phyloP scores from a whole-genome alignment of 148 eudicot species.

The Rhododendron henanense region DNA sequence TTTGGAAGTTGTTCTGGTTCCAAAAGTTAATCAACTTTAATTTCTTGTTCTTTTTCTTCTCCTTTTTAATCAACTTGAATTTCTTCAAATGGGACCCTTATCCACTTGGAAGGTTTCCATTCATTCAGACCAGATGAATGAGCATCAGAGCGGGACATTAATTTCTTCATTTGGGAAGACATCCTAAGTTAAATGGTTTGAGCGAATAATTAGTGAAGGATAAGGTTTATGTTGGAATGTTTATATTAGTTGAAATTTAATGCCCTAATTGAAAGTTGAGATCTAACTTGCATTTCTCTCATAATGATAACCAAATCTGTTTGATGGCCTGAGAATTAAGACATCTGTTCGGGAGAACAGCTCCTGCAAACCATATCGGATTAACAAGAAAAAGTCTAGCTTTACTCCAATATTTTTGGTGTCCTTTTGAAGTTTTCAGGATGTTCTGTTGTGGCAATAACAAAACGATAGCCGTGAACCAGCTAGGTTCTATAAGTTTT shows the following conservation, averaged over 20 bases:
- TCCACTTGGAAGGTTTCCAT: slow-evolving; percentile 5
- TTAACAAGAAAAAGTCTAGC: neutral
- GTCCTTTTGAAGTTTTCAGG: neutral
- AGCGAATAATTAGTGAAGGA: neutral
- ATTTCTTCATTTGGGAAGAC: neutral
- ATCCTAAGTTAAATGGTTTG: neutral
- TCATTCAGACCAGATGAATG: neutral
- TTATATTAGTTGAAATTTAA: neutral
- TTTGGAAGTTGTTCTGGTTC: slow-evolving; percentile 10
- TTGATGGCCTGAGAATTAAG: neutral
- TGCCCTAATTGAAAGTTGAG: neutral
- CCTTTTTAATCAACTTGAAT: neutral
- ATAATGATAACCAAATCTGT: neutral
- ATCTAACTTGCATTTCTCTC: neutral
- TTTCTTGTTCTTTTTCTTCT: neutral
- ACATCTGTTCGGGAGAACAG: neutral
- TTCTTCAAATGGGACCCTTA: neutral
- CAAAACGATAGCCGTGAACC: neutral
- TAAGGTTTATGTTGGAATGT: neutral
- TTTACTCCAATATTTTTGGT: neutral
- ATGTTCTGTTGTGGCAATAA: neutral
- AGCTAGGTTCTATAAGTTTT: neutral
- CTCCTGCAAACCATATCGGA: neutral
- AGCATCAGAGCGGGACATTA: neutral
- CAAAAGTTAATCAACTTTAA: slow-evolving; percentile 5